A percentile compares a stretch with the other conserved stretches of the same genome.
Conservation (phyloP, 2,329 filamentous ascomycete species). For the Diaporthe vaccinii region DNA sequence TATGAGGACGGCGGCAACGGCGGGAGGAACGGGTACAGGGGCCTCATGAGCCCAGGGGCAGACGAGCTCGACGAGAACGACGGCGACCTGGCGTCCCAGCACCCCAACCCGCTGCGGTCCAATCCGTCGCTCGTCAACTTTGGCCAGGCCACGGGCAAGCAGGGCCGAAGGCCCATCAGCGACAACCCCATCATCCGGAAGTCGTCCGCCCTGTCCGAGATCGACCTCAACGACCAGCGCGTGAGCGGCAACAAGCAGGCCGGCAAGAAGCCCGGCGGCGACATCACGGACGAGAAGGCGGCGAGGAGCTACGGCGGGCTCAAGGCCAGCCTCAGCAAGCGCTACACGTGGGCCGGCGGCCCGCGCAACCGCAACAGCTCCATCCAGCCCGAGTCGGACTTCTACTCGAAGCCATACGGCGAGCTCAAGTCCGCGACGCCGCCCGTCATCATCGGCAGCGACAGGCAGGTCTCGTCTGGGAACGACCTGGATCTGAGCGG, state of each 20-base stretch:
- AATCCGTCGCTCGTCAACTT: conserved; percentile 57
- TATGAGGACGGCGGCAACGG: conserved; percentile 43
- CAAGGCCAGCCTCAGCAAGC: conserved; percentile 33
- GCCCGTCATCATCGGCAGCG: conserved; percentile 64
- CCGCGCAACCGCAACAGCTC: conserved; percentile 57
- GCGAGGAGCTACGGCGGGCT: conserved; percentile 26
- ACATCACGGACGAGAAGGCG: conserved; percentile 29
- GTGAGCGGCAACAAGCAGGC: conserved; percentile 56
- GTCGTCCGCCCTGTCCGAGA: conserved; percentile 57
- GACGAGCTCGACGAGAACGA: conserved; percentile 46
- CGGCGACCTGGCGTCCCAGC: conserved; percentile 46
- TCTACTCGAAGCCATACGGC: conserved; percentile 72
- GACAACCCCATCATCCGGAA: conserved; percentile 50
- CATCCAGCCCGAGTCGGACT: conserved; percentile 63
- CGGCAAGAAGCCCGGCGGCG: conserved; percentile 20
- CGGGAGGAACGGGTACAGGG: conserved; percentile 45
- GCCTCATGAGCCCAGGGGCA: conserved; percentile 32
- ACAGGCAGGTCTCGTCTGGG: conserved; percentile 70
- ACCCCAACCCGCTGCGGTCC: conserved; percentile 67
- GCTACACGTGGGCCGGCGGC: conserved; percentile 39
- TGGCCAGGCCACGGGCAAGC: conserved; percentile 14
- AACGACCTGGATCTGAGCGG: conserved; percentile 63
- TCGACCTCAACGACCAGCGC: conserved; percentile 59
- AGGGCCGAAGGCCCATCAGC: conserved; percentile 40
- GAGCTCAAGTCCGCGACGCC: conserved; percentile 66